phyloP scores from a whole-genome alignment of 148 eudicot species.

The Spergularia bocconei region DNA sequence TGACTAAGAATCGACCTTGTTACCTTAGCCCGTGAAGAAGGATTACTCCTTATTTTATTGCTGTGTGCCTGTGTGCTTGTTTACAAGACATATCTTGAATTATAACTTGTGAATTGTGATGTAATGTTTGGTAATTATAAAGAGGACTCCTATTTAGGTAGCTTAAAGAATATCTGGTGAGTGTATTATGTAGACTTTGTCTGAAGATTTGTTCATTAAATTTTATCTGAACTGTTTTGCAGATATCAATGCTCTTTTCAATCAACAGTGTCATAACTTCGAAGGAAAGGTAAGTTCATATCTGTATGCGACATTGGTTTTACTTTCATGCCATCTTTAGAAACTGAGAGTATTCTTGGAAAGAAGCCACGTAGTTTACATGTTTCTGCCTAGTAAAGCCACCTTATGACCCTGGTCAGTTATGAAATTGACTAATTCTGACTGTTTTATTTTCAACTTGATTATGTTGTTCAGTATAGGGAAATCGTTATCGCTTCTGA shows the following conservation, averaged over 20 bases:
- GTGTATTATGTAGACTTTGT: background rate
- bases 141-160: background rate
- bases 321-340: background rate
- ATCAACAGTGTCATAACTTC: slow-evolving; percentile 74
- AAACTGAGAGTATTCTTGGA: background rate
- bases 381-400: too few species aligned
- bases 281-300: slow-evolving; percentile 73
- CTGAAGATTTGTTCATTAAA: background rate
- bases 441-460: too few species aligned
- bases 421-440: too few species aligned
- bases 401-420: too few species aligned
- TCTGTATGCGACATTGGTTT: background rate
- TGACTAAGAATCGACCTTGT: background rate
- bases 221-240: slow-evolving; percentile 28
- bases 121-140: too few species aligned
- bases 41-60: background rate
- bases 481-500: too few species aligned
- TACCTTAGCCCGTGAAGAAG: background rate
- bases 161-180: background rate
- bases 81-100: background rate
- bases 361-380: background rate
- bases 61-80: background rate
- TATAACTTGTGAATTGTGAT: too few species aligned
- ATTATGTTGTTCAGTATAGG: too few species aligned
- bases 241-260: slow-evolving; percentile 81